phyloP scores from a whole-genome alignment of 768 basidiomycete species.

The Pleurotus pulmonarius region DNA sequence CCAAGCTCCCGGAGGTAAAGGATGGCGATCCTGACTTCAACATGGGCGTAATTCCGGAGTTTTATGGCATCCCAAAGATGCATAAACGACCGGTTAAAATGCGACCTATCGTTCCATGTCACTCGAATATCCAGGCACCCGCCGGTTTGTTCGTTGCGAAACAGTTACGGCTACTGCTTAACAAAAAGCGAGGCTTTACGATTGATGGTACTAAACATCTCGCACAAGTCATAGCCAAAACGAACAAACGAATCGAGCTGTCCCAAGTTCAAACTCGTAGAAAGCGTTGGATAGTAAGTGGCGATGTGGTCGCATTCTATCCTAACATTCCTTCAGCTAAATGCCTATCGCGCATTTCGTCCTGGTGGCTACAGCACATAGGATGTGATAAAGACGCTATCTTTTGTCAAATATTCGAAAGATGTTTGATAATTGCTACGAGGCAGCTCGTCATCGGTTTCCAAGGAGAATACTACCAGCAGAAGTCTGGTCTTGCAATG shows the following conservation, averaged over 20 bases:
- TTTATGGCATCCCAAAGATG: slow-evolving; percentile 29
- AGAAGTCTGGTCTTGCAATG: slow-evolving; percentile 25
- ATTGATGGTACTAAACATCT: slow-evolving; percentile 28
- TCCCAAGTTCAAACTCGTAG: neutral
- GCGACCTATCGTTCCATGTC: slow-evolving; percentile 29
- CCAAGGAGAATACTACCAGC: slow-evolving; percentile 17
- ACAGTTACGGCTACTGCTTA: slow-evolving; percentile 24
- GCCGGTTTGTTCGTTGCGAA: slow-evolving; percentile 26
- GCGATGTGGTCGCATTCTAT: slow-evolving; percentile 31
- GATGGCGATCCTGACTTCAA: neutral
- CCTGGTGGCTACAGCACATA: slow-evolving; percentile 7
- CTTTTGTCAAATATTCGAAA: neutral
- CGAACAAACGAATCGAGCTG: neutral
- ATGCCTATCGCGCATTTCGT: slow-evolving; percentile 16
- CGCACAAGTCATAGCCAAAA: slow-evolving; percentile 25
- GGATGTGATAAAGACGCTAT: neutral
- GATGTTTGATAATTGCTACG: slow-evolving; percentile 11
- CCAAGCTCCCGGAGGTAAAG: neutral
- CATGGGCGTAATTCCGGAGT: slow-evolving; percentile 10
- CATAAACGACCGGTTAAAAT: slow-evolving; percentile 27
- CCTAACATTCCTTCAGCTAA: slow-evolving; percentile 20
- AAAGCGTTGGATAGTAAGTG: slow-evolving; percentile 21
- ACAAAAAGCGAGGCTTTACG: slow-evolving; percentile 21
- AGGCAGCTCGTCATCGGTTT: slow-evolving; percentile 18
- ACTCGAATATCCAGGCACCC: slow-evolving; percentile 22